Percentiles rank a stretch among this genome's conserved stretches.
Evolutionary conservation across 2,329 filamentous ascomycete species (phyloP).

Genomic region (Aspergillus spinulosporus): DNA sequence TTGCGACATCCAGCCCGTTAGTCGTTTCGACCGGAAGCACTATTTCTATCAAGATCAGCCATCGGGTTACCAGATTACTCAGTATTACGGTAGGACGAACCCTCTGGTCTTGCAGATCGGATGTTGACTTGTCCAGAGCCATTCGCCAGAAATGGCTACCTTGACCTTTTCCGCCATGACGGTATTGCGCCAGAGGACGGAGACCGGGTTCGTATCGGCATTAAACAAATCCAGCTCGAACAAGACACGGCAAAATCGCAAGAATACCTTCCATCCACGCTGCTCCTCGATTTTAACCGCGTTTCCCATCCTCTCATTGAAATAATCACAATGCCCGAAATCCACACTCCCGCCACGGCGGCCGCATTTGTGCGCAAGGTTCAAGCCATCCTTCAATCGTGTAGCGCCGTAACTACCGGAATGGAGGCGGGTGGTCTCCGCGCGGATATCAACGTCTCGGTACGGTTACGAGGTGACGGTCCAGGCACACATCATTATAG

Average conservation of each 20-base stretch:
- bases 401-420: constrained; percentile 82
- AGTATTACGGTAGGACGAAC: constrained; percentile 68
- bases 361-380: constrained; percentile 87
- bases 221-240: constrained; percentile 95
- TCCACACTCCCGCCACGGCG: constrained; percentile 83
- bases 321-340: constrained; percentile 87
- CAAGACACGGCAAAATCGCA: constrained; percentile 97
- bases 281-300: constrained; percentile 90
- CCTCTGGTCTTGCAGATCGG: background rate
- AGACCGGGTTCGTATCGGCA: constrained; percentile 69
- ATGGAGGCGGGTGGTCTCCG: constrained; percentile 92
- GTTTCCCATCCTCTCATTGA: constrained; percentile 89
- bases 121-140: constrained; percentile 48
- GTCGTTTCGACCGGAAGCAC: constrained; percentile 92
- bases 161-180: constrained; percentile 72
- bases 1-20: constrained; percentile 73
- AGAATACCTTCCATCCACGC: constrained; percentile 68
- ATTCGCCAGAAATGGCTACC: constrained; percentile 66
- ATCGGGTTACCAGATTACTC: constrained; percentile 93
- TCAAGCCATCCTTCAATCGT: constrained; percentile 73
- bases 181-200: constrained; percentile 76
- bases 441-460: constrained; percentile 93
- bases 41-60: constrained; percentile 99
- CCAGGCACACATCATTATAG: constrained; percentile 52
- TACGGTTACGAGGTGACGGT: constrained; percentile 60